Conservation (phyloP, 441 rosid species). For the Croton laevigatus region DNA sequence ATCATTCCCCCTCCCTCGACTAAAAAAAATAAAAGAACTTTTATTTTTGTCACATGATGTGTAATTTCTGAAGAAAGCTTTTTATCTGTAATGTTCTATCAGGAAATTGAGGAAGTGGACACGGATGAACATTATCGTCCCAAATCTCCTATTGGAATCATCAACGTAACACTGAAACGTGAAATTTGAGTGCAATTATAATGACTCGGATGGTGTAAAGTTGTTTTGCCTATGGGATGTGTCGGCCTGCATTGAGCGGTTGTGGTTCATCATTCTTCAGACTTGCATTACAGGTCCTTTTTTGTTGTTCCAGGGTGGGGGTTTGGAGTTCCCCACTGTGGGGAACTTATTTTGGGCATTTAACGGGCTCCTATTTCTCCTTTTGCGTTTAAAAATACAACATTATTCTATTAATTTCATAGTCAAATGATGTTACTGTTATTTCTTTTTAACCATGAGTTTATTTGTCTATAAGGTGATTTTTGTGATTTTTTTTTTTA, state of each 20-base stretch:
- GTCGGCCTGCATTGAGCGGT: slow-evolving; percentile 4
- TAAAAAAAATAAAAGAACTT: too few species aligned
- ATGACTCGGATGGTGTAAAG: slow-evolving; percentile 5
- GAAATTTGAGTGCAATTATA: slow-evolving; percentile 25
- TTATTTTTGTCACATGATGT: background rate
- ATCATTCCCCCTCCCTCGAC: too few species aligned
- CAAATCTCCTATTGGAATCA: slow-evolving; percentile 56
- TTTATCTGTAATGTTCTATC: slow-evolving; percentile 10
- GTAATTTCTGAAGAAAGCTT: slow-evolving; percentile 1
- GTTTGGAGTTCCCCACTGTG: background rate
- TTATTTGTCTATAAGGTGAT: background rate
- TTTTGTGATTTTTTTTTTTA: background rate
- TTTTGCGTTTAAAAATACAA: background rate
- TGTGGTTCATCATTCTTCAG: slow-evolving; percentile 1
- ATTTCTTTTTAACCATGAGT: background rate
- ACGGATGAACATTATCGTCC: slow-evolving; percentile 80
- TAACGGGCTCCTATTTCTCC: background rate
- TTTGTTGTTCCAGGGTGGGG: background rate
- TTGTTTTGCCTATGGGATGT: background rate
- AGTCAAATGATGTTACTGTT: background rate
- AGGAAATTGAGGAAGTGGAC: slow-evolving; percentile 96
- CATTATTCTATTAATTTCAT: slow-evolving; percentile 7
- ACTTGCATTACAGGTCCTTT: background rate
- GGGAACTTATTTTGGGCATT: background rate
- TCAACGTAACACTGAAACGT: slow-evolving; percentile 46